These are phyloP conservation scores for Septoria petroselini DNA, from an alignment of 2,329 filamentous ascomycete species.

Conservation along the genomic window DNA sequence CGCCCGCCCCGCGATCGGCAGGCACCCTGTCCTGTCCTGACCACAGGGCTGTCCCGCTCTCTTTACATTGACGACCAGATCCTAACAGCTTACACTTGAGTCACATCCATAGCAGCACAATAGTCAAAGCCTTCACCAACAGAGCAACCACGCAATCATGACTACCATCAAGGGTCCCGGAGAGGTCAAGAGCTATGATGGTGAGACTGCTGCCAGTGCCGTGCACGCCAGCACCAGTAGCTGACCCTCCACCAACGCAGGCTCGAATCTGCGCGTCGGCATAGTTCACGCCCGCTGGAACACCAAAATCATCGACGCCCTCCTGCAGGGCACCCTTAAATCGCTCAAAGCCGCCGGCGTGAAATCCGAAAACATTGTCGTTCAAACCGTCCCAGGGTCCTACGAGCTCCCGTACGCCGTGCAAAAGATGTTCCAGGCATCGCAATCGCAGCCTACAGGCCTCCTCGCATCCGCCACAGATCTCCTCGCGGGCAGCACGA, in stretches of 20 bases:
- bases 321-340: slow-evolving; percentile 76
- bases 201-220: slow-evolving; percentile 39
- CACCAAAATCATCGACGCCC: slow-evolving; percentile 75
- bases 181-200: slow-evolving; percentile 56
- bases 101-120: not conserved
- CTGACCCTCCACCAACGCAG: slow-evolving; percentile 30
- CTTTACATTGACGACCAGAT: not conserved
- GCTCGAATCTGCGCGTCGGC: slow-evolving; percentile 72
- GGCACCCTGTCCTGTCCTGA: not conserved
- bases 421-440: slow-evolving; percentile 62
- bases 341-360: slow-evolving; percentile 77
- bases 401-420: slow-evolving; percentile 93
- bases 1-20: not conserved
- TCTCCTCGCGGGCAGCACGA: slow-evolving; percentile 64
- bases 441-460: slow-evolving; percentile 64
- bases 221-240: not conserved
- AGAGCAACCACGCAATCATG: slow-evolving; percentile 40
- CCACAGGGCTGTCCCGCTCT: too few relatives aligned
- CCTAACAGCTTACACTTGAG: not conserved
- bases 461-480: slow-evolving; percentile 68
- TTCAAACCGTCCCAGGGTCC: slow-evolving; percentile 86
- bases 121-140: not conserved
- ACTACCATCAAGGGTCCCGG: slow-evolving; percentile 62
- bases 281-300: slow-evolving; percentile 99
- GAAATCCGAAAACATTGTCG: slow-evolving; percentile 78